These are phyloP conservation scores for Cladosporium austrohemisphaericum DNA, from an alignment of 2,329 filamentous ascomycete species.

Conservation along the genomic window DNA sequence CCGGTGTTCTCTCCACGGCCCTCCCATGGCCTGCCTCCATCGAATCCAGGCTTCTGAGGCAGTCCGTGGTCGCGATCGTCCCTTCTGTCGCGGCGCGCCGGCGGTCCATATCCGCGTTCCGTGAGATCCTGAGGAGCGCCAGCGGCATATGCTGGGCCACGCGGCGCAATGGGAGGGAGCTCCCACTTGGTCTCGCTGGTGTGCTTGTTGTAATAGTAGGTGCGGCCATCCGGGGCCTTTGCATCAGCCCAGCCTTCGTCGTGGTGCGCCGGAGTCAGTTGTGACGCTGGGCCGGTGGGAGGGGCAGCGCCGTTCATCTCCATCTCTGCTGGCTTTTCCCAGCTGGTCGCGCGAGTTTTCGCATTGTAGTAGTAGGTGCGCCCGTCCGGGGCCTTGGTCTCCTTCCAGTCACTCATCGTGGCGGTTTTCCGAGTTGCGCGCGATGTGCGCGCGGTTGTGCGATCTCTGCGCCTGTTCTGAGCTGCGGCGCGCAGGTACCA, in stretches of 20 bases:
- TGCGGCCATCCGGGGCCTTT: conserved; percentile 76
- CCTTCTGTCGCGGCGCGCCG: conserved; percentile 28
- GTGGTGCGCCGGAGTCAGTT: conserved; percentile 62
- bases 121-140: conserved; percentile 38
- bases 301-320: conserved; percentile 55
- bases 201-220: conserved; percentile 92
- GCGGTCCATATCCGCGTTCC: conserved; percentile 20
- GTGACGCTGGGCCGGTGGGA: conserved; percentile 62
- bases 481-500: too few species aligned
- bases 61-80: conserved; percentile 39
- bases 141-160: conserved; percentile 53
- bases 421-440: too few species aligned
- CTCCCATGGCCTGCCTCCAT: conserved; percentile 33
- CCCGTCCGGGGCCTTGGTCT: conserved; percentile 45
- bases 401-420: conserved; percentile 23
- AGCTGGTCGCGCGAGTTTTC: conserved; percentile 81
- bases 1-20: conserved; percentile 27
- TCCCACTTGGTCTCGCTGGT: conserved; percentile 93
- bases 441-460: too few species aligned
- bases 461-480: too few species aligned
- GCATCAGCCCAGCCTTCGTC: conserved; percentile 75
- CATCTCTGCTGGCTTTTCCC: conserved; percentile 81
- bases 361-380: conserved; percentile 89
- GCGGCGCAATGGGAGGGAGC: conserved; percentile 56
- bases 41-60: conserved; percentile 38